Conservation (phyloP, 371 early-diverging fungal species). For the Nosema muscidifuracis region DNA sequence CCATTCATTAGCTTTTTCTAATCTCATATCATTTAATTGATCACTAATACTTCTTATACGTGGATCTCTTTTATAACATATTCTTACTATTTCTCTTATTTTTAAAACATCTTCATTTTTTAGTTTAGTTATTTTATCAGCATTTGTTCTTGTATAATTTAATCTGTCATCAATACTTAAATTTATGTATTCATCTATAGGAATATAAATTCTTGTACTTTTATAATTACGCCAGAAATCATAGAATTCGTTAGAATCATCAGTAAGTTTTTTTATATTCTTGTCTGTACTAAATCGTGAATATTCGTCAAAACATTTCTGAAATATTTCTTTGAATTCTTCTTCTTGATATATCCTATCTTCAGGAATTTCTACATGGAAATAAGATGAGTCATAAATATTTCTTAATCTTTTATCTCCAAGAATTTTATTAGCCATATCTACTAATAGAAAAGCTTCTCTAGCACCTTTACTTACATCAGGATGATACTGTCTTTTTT, state of each 20-base stretch:
- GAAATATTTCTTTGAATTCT: conserved; percentile 78
- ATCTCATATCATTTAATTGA: conserved; percentile 24
- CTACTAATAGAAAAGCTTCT: conserved; percentile 52
- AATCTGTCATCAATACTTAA: conserved; percentile 41
- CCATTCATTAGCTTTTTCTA: conserved; percentile 46
- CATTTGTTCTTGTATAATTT: conserved; percentile 47
- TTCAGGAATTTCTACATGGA: conserved; percentile 65
- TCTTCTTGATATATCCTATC: conserved; percentile 69
- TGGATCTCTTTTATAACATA: conserved; percentile 60
- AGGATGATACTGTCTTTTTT: conserved; percentile 58
- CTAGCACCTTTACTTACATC: conserved; percentile 40
- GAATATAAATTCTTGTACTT: conserved; percentile 91
- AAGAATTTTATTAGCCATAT: conserved; percentile 76
- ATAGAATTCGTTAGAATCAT: conserved; percentile 83
- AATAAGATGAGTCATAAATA: conserved; percentile 89
- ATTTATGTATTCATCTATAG: conserved; percentile 74
- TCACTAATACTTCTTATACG: conserved; percentile 49
- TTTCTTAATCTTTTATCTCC: conserved; percentile 78
- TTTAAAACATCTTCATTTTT: conserved; percentile 51
- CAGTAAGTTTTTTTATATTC: conserved; percentile 73
- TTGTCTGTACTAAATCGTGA: conserved; percentile 71
- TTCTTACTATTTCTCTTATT: conserved; percentile 54
- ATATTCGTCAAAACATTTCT: conserved; percentile 77
- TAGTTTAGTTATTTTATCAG: conserved; percentile 40
- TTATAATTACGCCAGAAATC: conserved; percentile 87